These are phyloP conservation scores for Globomyces sp. DNA, from an alignment of 371 early-diverging fungal species.

Conservation along the genomic window DNA sequence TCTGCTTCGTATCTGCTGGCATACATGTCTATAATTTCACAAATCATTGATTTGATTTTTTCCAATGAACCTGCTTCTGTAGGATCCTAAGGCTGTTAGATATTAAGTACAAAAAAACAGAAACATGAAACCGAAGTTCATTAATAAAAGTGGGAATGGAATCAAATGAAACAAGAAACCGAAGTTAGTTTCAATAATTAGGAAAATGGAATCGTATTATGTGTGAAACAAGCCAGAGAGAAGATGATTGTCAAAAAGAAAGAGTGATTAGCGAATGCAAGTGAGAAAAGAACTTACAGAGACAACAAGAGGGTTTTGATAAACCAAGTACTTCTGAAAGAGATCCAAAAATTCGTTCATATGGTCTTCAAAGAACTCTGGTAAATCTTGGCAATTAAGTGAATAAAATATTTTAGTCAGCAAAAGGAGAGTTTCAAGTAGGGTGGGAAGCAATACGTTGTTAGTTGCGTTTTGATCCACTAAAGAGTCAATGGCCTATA, in stretches of 20 bases:
- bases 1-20: constrained; percentile 88
- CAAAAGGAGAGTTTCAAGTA: constrained; percentile 73
- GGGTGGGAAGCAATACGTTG: constrained; percentile 58
- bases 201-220: too few species aligned
- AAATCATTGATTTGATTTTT: constrained; percentile 84
- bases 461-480: constrained; percentile 69
- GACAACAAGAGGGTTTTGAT: constrained; percentile 69
- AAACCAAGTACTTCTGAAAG: constrained; percentile 81
- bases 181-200: too few species aligned
- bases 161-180: too few species aligned
- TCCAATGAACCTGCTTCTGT: constrained; percentile 84
- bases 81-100: constrained; percentile 56
- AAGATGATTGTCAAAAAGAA: too few species aligned
- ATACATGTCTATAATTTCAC: constrained; percentile 86
- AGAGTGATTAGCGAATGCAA: background rate
- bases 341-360: constrained; percentile 71
- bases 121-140: background rate
- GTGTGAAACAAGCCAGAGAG: too few species aligned
- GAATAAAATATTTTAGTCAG: constrained; percentile 86
- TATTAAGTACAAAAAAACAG: background rate
- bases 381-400: constrained; percentile 92
- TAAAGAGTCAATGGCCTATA: constrained; percentile 72
- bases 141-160: too few species aligned
- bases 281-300: constrained; percentile 44
- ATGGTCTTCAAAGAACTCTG: constrained; percentile 94